Percentiles rank a stretch among this genome's conserved stretches.
These are phyloP conservation scores for Solanum chacoense DNA, from an alignment of 305 asterid genomes.

Conservation along the genomic window DNA sequence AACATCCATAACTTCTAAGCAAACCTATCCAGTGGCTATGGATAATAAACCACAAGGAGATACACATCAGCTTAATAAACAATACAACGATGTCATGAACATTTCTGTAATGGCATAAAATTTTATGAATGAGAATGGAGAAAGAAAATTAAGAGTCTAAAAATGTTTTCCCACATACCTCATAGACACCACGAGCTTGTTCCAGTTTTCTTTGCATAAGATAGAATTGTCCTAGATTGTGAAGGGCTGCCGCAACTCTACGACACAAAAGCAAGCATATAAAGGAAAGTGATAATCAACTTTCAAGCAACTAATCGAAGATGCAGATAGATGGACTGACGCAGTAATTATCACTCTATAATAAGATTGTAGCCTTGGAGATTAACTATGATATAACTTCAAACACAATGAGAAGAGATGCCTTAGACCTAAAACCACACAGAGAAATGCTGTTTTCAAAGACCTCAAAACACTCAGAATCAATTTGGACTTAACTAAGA, in stretches of 20 bases:
- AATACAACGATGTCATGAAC: neutral
- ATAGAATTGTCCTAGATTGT: constrained; percentile 87
- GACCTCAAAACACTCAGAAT: neutral
- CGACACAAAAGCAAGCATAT: constrained; percentile 8
- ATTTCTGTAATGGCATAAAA: neutral
- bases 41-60: neutral
- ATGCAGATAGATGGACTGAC: neutral
- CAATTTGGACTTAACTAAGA: neutral
- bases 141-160: neutral
- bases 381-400: neutral
- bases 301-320: neutral
- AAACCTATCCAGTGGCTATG: neutral
- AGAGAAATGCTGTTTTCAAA: neutral
- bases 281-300: neutral
- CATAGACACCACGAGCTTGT: constrained; percentile 66
- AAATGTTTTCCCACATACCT: constrained; percentile 32
- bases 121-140: neutral
- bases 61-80: neutral
- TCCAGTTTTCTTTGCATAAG: constrained; percentile 53
- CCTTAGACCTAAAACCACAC: neutral
- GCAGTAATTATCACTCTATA: neutral
- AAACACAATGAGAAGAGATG: neutral
- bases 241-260: constrained; percentile 97
- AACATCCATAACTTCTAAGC: neutral
- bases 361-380: neutral